phyloP scores from a whole-genome alignment of 768 basidiomycete genomes.

The Serpula lacrymans region DNA sequence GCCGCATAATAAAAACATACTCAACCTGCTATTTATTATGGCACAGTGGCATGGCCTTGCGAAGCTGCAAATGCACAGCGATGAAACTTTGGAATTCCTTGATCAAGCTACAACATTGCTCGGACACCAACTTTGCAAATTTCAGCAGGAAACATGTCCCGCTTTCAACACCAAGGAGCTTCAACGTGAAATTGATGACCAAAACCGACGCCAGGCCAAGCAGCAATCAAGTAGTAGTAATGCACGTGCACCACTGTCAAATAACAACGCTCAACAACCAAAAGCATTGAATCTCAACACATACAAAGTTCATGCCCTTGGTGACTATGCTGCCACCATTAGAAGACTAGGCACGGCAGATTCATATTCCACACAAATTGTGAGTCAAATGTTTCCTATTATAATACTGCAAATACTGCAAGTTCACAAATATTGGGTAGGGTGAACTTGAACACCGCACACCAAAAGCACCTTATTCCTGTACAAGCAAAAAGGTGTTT shows the following conservation, averaged over 20 bases:
- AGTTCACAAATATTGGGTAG: not conserved
- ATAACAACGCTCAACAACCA: not conserved
- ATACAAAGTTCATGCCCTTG: constrained; percentile 33
- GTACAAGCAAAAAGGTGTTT: constrained; percentile 1
- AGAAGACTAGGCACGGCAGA: constrained; percentile 29
- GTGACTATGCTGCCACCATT: constrained; percentile 28
- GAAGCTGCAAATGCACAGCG: constrained; percentile 23
- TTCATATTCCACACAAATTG: constrained; percentile 30
- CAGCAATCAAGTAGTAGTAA: not conserved
- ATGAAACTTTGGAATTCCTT: constrained; percentile 8
- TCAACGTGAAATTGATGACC: constrained; percentile 20
- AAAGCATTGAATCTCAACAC: constrained; percentile 15
- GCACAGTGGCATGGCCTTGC: constrained; percentile 21
- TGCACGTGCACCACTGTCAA: not conserved
- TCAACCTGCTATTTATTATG: constrained; percentile 17
- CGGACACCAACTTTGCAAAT: constrained; percentile 19
- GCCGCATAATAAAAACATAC: constrained; percentile 12
- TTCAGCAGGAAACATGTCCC: constrained; percentile 17
- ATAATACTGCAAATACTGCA: too few species aligned
- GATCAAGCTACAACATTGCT: constrained; percentile 5
- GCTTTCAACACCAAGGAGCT: constrained; percentile 27
- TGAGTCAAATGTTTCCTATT: too few species aligned
- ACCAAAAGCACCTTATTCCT: constrained; percentile 1
- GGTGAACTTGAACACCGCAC: constrained; percentile 10
- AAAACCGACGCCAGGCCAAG: constrained; percentile 11